phyloP scores from a whole-genome alignment of 495 filamentous ascomycete genomes.

The Choiromyces venosus region DNA sequence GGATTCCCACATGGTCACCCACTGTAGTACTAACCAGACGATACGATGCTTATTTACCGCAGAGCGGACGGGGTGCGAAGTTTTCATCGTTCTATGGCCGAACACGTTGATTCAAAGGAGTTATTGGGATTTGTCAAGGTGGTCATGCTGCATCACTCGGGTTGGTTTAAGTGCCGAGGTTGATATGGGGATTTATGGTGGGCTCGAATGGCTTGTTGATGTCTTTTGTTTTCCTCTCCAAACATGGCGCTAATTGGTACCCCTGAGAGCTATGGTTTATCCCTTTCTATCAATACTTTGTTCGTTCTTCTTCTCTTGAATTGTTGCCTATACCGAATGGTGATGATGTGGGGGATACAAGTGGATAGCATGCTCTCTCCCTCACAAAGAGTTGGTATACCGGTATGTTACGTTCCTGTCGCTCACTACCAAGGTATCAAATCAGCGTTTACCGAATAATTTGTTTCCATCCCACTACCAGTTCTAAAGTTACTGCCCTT shows the following conservation, averaged over 20 bases:
- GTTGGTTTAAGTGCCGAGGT: not conserved
- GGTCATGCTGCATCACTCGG: not conserved
- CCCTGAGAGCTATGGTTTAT: no score
- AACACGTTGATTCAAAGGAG: not conserved
- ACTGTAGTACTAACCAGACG: not conserved
- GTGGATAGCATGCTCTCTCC: no score
- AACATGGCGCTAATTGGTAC: not conserved
- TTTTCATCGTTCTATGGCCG: not conserved
- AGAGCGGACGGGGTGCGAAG: not conserved
- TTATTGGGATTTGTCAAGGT: not conserved
- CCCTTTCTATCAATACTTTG: no score
- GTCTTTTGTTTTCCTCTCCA: not conserved
- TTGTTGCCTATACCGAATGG: no score
- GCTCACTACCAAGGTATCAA: no score
- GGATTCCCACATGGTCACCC: not conserved
- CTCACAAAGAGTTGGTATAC: no score
- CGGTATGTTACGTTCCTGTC: no score
- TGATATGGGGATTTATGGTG: not conserved
- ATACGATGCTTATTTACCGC: not conserved
- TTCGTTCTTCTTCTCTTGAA: no score
- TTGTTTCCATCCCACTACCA: no score
- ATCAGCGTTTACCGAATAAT: no score
- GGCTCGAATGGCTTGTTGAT: not conserved
- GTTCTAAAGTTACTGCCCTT: no score
- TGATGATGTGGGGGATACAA: no score